Conservation (phyloP, 345 rosid species). For the Eucalyptus tenuipes region DNA sequence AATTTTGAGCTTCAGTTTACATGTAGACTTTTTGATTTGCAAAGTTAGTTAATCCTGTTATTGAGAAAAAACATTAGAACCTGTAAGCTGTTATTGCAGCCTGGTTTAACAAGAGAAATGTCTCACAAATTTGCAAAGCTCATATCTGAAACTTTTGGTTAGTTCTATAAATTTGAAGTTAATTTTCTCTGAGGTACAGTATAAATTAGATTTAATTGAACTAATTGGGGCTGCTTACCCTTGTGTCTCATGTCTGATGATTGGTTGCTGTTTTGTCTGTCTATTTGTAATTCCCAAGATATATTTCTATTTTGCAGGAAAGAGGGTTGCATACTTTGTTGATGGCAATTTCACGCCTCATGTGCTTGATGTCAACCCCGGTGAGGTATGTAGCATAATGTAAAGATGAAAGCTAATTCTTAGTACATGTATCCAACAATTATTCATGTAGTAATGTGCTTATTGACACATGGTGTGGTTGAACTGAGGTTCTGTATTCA, state of each 20-base stretch:
- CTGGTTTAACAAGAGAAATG: not conserved
- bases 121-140: not conserved
- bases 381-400: constrained; percentile 53
- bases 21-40: not conserved
- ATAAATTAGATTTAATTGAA: not conserved
- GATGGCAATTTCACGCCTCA: constrained; percentile 80
- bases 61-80: not conserved
- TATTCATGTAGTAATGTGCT: not conserved
- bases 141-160: not conserved
- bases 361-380: constrained; percentile 70
- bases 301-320: constrained; percentile 19
- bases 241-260: not conserved
- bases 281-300: not conserved
- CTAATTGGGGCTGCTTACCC: not conserved
- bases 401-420: not conserved
- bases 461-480: not conserved
- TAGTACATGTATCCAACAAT: not conserved
- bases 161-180: not conserved
- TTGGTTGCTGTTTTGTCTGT: not conserved
- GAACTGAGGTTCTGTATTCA: not conserved
- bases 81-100: not conserved
- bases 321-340: constrained; percentile 35
- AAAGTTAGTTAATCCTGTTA: not conserved
- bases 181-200: not conserved
- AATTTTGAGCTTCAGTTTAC: not conserved